Evolutionary conservation across 2,329 filamentous ascomycete genomes (phyloP), one percentile per base, ranked within the genome.

Genomic region (Fusarium camptoceras): DNA sequence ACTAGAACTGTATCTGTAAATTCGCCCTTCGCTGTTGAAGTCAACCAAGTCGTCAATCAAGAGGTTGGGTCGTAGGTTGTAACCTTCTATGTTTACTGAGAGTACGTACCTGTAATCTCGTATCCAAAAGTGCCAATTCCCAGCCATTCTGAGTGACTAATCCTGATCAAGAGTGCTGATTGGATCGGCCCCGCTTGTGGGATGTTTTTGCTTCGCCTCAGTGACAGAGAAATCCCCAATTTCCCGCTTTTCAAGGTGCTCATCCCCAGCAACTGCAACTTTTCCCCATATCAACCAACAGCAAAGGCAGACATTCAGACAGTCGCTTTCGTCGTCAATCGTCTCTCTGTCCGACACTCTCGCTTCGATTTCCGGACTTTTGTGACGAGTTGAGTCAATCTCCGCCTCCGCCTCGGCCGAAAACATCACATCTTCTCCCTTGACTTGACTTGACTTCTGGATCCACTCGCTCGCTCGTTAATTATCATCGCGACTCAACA

Each of bases 331-430:
- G 20, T 25, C 34, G 3, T 49, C 24, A 3, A 11, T 16, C 15
- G 20, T 43, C 22, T 16, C 22, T 43, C 20, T 12, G 41, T 53
- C 54, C 47, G 48, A 59, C 31, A 31, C 60, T 39, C 54, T 65
- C 60, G 47, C 47, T 65, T 54, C 25, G 34, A 28, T 31, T 49
- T n/a, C 42, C 25, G 47, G 55, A 66, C 61, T 47, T 22, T 37
- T 20, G 18, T 30, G 14, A 24, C 5, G n/a, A 12, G 9, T 15
- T 25, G 12, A 50, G 22, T 27, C 8, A 20, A 3, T 50, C 25
- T 30, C 30, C 30, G 20, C n/a, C 25, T 30, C 30, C 30, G 20
- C n/a, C 34, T 14, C 43, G 48, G 20, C 49, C 61, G 59, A 55
- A 63, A 30, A 25, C 49, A 41, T 41, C 31, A 43, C 47, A n/a